A percentile compares a stretch with the other conserved stretches of the same genome.
Conservation (phyloP, 2,329 filamentous ascomycete genomes). For the Penicillium occitanis region DNA sequence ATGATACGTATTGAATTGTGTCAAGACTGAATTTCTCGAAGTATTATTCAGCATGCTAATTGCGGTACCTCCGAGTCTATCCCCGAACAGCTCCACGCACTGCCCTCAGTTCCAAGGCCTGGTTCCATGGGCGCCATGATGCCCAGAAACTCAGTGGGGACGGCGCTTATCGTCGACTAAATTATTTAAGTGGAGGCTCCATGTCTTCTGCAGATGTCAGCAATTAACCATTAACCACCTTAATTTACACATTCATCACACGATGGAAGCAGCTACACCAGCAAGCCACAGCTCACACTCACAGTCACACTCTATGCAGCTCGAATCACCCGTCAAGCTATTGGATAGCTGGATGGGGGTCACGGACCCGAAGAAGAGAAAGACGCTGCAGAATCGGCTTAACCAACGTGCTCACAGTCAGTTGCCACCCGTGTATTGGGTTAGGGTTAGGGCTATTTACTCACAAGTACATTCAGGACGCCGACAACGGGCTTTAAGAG, state of each 20-base stretch:
- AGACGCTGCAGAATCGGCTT: constrained; percentile 18
- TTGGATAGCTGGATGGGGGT: constrained; percentile 17
- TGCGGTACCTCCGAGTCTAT: constrained; percentile 7
- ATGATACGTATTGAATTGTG: neutral
- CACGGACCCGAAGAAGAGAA: constrained; percentile 10
- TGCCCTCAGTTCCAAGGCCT: neutral
- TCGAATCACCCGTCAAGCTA: neutral
- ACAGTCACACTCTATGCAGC: neutral
- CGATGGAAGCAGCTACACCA: neutral
- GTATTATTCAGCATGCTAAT: neutral
- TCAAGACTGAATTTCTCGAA: neutral
- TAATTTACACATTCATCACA: neutral
- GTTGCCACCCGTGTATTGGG: neutral
- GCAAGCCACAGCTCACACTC: neutral
- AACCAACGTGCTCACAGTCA: constrained; percentile 17
- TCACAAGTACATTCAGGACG: neutral
- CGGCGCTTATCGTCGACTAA: neutral
- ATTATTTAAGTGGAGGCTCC: neutral
- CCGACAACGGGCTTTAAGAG: constrained; percentile 8
- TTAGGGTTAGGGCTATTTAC: neutral
- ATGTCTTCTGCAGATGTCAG: neutral
- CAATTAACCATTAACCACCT: neutral
- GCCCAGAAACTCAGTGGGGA: neutral
- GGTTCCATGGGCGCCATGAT: neutral
- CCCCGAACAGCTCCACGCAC: neutral